phyloP scores from a whole-genome alignment of 2,329 filamentous ascomycete genomes.

The Alternaria brassicicola region DNA sequence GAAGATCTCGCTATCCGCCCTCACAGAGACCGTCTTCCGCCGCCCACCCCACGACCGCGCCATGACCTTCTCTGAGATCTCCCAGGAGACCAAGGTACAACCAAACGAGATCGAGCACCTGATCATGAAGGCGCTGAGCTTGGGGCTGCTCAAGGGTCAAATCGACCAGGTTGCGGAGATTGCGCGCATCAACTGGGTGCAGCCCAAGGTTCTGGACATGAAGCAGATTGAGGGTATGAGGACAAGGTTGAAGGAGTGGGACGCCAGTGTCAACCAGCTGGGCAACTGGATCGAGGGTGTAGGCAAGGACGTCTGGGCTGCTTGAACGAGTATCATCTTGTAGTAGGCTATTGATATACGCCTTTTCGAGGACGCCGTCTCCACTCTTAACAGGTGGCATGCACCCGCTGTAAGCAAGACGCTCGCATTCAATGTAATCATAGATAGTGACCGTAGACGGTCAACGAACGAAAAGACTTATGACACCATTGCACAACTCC shows the following conservation, averaged over 20 bases:
- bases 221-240: conserved; percentile 94
- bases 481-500: conserved; percentile 9
- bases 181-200: conserved; percentile 97
- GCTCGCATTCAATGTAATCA: conserved; percentile 21
- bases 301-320: conserved; percentile 95
- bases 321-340: conserved; percentile 43
- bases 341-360: not conserved
- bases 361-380: not conserved
- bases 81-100: conserved; percentile 88
- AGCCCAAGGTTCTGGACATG: conserved; percentile 97
- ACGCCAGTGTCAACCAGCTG: conserved; percentile 91
- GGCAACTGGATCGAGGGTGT: conserved; percentile 96
- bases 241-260: conserved; percentile 87
- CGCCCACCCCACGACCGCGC: conserved; percentile 93
- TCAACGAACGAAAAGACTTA: conserved; percentile 22
- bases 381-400: conserved; percentile 2
- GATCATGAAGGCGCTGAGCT: conserved; percentile 97
- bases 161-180: conserved; percentile 97
- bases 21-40: conserved; percentile 96
- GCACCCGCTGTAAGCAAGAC: conserved; percentile 11
- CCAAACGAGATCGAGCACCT: conserved; percentile 94
- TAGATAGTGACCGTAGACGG: conserved; percentile 22
- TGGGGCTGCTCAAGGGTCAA: conserved; percentile 86
- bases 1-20: conserved; percentile 95
- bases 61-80: conserved; percentile 89